These are phyloP conservation scores for Penicillium parvum DNA, from an alignment of 495 filamentous ascomycete genomes.

Conservation along the genomic window DNA sequence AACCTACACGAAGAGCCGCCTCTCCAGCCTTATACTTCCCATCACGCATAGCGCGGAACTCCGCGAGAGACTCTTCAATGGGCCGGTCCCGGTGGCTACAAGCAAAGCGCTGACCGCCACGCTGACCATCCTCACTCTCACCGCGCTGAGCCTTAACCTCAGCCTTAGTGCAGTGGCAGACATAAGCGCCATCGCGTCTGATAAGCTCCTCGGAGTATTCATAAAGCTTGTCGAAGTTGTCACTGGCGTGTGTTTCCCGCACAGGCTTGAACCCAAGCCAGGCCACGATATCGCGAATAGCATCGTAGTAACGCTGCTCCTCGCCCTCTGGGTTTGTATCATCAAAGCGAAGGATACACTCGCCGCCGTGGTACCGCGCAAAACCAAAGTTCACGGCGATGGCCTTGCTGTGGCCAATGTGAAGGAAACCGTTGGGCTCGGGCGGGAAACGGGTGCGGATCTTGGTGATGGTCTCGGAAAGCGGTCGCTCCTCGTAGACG, in stretches of 20 bases:
- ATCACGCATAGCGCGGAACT: constrained; percentile 88
- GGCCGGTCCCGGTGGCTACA: constrained; percentile 74
- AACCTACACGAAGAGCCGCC: constrained; percentile 88
- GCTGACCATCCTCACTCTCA: constrained; percentile 59
- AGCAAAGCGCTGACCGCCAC: constrained; percentile 67
- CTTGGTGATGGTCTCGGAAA: constrained; percentile 50
- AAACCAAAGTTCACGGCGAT: constrained; percentile 97
- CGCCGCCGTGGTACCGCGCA: constrained; percentile 76
- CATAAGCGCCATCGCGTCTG: constrained; percentile 64
- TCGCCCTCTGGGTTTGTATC: constrained; percentile 85
- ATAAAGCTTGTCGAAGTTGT: constrained; percentile 85
- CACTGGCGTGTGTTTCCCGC: constrained; percentile 72
- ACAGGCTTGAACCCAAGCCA: constrained; percentile 81
- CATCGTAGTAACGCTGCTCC: constrained; percentile 70
- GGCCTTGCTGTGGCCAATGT: constrained; percentile 94
- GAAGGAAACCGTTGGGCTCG: constrained; percentile 72
- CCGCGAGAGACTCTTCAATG: constrained; percentile 67
- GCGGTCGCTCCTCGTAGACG: constrained; percentile 72
- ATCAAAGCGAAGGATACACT: constrained; percentile 66
- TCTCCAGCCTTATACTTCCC: constrained; percentile 85
- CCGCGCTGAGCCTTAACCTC: constrained; percentile 85
- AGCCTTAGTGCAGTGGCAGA: constrained; percentile 66
- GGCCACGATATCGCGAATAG: constrained; percentile 72
- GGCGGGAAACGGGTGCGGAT: constrained; percentile 79
- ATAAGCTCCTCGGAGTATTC: constrained; percentile 86